Base-by-base conservation (phyloP, 1,139 yeast species). In the Blastobotrys ciferrii region DNA sequence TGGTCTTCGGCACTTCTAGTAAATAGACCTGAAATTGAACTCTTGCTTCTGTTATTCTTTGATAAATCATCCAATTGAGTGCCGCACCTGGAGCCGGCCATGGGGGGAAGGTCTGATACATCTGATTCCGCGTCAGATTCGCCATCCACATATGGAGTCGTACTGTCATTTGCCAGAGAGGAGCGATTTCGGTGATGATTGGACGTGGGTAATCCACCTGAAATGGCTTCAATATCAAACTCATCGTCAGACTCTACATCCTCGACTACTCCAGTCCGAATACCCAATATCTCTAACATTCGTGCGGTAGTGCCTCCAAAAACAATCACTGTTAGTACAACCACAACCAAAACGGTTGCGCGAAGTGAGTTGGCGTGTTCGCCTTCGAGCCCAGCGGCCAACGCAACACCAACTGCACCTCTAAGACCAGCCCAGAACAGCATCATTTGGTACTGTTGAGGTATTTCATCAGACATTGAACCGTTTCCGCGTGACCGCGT, bases 231-330 rank as follows among this genome's bases (percentile, higher is more conserved):
- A 47, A 89, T 86, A 60, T 91, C 98, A 65, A 92, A 92, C 65
- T 92, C 98, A 63, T 92, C 98, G 66, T 92, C 98, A 38, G 89
- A 81, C 39, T 82, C 92, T 43, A 73, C 73, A 48, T 87, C 96
- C 60, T 84, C 92, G 28, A 87, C 76, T 53, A 92, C 88, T 0
- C 98, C 98, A 1, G 95, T 86, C 57, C 86, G 85, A 57, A 94
- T 94, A 43, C 95, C 95, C 58, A 92, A 73, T 53, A 92, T 87
- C 64, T 94, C 98, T 54, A 94, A 77, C 98, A 94, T 94, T 42
- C 96, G 87, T 1, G 98, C 97, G 0, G 98, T 92, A 1, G 98
- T 94, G 43, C 99, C 98, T 48, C 99, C 99, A 68, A 94, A 94
- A 33, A 94, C 78, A 53, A 94, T 91, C 30, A 94, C 98, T 0